Base-by-base conservation (phyloP, 306 rosid genomes). In the Trifolium subterraneum region DNA sequence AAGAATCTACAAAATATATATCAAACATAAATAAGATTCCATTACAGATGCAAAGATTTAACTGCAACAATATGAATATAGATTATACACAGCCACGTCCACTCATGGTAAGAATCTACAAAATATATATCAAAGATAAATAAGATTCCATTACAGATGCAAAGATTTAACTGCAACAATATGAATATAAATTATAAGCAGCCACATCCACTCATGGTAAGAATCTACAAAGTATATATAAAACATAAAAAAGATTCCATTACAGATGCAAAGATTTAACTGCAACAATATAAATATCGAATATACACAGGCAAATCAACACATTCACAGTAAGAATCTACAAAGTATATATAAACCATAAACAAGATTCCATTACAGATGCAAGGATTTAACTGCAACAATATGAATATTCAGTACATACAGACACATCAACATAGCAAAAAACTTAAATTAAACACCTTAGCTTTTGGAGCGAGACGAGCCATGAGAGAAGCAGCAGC, bases 401-500 rank as follows among this genome's bases (percentile, higher is more conserved):
- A 14, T 29, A 27, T 63, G 39, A 45, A 72, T 31, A 58, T 42
- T 19, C 9, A 71, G 66, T 50, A 8, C 79, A 75, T 47, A 44
- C 8, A 42, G 55, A 2, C 83, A 54, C 51, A 58, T 8, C 64
- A 27, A 23, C 15, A 45, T 25, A n/a, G 10, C 68, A 42, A 60
- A 44, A 64, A 7, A 67, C 7, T 64, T 58, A 79, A 63, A 42
- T 42, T 13, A 16, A 31, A 79, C 78, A 95, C 99, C 99, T 95
- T 95, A 12, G 97, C 98, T 84, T 95, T 92, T 9, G 99, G 99
- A 58, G 99, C 98, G 4, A 95, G 96, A 48, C 97, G 87, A 78
- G 99, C 99, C 99, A 95, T 95, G 72, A 95, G 99, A 58, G 99
- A 96, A 1, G 99, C 99, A 0, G 99, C 99, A 4, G 99, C 99